A percentile compares a stretch with the other conserved stretches of the same genome.
phyloP scores from a whole-genome alignment of 164 flowering plant genomes.

The Hamamelis virginiana region DNA sequence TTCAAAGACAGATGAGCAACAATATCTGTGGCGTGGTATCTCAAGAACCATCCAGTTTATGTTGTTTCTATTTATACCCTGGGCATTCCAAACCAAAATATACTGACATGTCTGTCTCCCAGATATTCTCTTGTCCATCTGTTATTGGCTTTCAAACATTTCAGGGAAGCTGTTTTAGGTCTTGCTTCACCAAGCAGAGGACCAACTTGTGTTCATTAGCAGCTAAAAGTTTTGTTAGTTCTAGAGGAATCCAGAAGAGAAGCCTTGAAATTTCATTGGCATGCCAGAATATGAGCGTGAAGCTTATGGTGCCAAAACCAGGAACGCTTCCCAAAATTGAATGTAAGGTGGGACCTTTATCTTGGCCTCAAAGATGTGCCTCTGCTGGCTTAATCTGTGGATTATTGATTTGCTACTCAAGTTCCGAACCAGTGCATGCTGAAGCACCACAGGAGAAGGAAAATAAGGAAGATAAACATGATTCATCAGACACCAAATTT shows the following conservation, averaged over 20 bases:
- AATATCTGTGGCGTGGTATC: constrained; percentile 31
- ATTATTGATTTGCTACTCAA: constrained; percentile 51
- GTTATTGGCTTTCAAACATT: constrained; percentile 20
- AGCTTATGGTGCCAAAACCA: constrained; percentile 37
- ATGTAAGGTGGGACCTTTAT: constrained; percentile 35
- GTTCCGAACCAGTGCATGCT: constrained; percentile 52
- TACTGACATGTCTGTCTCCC: constrained; percentile 24
- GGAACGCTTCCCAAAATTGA: constrained; percentile 37
- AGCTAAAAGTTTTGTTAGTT: constrained; percentile 23
- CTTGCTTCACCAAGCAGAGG: constrained; percentile 30
- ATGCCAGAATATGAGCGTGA: constrained; percentile 35
- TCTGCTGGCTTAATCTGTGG: constrained; percentile 53
- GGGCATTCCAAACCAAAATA: constrained; percentile 23
- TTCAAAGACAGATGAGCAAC: constrained; percentile 39
- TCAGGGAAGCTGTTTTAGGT: constrained; percentile 24
- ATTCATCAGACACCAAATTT: constrained; percentile 26
- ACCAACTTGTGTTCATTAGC: constrained; percentile 22
- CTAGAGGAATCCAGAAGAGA: constrained; percentile 23
- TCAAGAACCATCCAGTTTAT: constrained; percentile 30
- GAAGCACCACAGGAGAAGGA: constrained; percentile 42
- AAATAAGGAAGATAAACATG: constrained; percentile 25
- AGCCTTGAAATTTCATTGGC: constrained; percentile 36
- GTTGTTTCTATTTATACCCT: constrained; percentile 25
- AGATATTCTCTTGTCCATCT: constrained; percentile 27
- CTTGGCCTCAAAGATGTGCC: constrained; percentile 40